Evolutionary conservation across 164 flowering plant genomes (phyloP).

Genomic region (Tetracentron sinense): DNA sequence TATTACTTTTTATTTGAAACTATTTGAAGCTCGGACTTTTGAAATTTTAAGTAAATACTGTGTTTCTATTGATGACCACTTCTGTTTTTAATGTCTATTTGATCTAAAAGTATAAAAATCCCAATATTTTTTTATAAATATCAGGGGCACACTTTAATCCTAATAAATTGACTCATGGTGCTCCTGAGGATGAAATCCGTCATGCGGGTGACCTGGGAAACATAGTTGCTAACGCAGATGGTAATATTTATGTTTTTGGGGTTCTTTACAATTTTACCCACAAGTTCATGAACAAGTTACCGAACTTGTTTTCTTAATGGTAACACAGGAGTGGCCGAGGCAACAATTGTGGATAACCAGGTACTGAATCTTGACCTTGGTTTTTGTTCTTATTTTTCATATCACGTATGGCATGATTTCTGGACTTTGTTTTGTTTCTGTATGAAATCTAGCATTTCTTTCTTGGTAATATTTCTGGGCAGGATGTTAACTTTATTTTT

Average conservation of each 20-base stretch:
- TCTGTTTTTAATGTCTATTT: neutral
- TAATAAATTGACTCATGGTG: slow-evolving; percentile 79
- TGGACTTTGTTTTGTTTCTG: neutral
- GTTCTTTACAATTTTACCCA: no score
- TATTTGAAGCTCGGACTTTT: neutral
- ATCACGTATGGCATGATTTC: no score
- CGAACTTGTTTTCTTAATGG: slow-evolving; percentile 1
- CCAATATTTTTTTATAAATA: no score
- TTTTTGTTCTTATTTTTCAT: neutral
- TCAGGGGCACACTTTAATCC: slow-evolving; percentile 91
- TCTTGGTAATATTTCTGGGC: neutral
- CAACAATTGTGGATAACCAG: slow-evolving; percentile 84
- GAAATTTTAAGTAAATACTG: neutral
- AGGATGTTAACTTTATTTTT: neutral
- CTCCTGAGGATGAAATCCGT: slow-evolving; percentile 87
- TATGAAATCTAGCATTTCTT: neutral
- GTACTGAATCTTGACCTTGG: slow-evolving; percentile 25
- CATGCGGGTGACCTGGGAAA: slow-evolving; percentile 99
- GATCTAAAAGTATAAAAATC: no score
- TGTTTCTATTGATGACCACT: neutral
- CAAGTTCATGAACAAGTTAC: no score
- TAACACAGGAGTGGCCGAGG: slow-evolving; percentile 83
- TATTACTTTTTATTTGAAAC: no score
- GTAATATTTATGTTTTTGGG: slow-evolving; percentile 28
- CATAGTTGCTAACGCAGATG: slow-evolving; percentile 89